Conservation (phyloP, 2,329 filamentous ascomycete species). For the Cladosporium phlei region DNA sequence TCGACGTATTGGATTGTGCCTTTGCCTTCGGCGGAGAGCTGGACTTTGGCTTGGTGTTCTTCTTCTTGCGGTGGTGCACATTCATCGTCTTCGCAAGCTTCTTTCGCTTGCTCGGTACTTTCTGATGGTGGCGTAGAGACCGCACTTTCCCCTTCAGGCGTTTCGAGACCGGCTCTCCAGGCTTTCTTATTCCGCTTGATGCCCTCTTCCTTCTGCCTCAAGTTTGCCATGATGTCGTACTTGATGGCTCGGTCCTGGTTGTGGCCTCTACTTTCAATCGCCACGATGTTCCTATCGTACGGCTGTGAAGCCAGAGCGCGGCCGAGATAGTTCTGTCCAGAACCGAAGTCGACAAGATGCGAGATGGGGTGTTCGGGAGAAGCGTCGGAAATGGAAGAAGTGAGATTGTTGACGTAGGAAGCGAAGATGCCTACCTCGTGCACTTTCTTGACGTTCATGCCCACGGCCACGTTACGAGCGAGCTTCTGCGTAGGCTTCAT, state of each 20-base stretch:
- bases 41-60: constrained; percentile 31
- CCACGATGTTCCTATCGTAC: constrained; percentile 81
- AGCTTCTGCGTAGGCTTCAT: constrained; percentile 48
- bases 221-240: constrained; percentile 76
- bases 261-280: constrained; percentile 79
- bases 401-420: constrained; percentile 70
- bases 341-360: constrained; percentile 92
- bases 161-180: constrained; percentile 48
- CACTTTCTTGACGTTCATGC: constrained; percentile 94
- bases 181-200: constrained; percentile 80
- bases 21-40: constrained; percentile 56
- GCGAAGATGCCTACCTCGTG: constrained; percentile 92
- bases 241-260: constrained; percentile 82
- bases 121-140: constrained; percentile 23
- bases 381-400: constrained; percentile 47
- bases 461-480: constrained; percentile 69
- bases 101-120: constrained; percentile 1
- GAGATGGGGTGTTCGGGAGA: constrained; percentile 56
- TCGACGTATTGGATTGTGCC: constrained; percentile 74
- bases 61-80: not conserved
- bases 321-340: constrained; percentile 93
- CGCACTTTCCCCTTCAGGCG: constrained; percentile 16
- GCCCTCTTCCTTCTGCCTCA: constrained; percentile 64
- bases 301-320: constrained; percentile 78
- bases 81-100: constrained; percentile 5